phyloP scores from a whole-genome alignment of 192 early-diverging fungal species.

The Nowakowskiella sp. region DNA sequence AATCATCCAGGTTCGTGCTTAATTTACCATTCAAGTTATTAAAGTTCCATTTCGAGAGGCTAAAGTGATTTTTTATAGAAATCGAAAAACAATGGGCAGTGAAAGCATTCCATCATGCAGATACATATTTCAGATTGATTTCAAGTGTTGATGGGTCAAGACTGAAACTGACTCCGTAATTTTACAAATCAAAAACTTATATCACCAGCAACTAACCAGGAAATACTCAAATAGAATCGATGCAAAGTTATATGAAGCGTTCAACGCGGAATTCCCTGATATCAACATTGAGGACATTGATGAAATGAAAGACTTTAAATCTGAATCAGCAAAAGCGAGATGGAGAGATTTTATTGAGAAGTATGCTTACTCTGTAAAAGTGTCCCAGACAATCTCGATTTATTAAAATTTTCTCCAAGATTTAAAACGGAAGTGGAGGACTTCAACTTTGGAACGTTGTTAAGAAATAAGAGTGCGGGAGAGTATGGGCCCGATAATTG shows the following conservation, averaged over 20 bases:
- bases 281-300: constrained; percentile 62
- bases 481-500: constrained; percentile 83
- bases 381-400: not conserved
- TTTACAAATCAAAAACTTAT: not conserved
- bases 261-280: constrained; percentile 66
- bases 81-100: constrained; percentile 91
- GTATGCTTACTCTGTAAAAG: constrained; percentile 9
- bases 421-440: constrained; percentile 83
- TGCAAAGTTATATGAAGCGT: constrained; percentile 74
- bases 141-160: constrained; percentile 58
- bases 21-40: not conserved
- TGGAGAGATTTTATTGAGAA: constrained; percentile 84
- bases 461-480: constrained; percentile 63
- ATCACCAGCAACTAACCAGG: constrained; percentile 16
- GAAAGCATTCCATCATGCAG: constrained; percentile 91
- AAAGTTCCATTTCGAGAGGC: not conserved
- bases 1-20: constrained; percentile 15
- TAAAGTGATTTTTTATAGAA: constrained; percentile 15
- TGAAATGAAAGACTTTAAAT: constrained; percentile 73
- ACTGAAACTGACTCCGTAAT: constrained; percentile 70
- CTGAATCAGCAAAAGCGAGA: constrained; percentile 66
- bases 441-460: constrained; percentile 88
- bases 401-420: not conserved
- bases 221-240: constrained; percentile 53
- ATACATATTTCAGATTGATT: constrained; percentile 85